Conservation (phyloP, 768 basidiomycete species). For the Leccinum olivaceopallidum region DNA sequence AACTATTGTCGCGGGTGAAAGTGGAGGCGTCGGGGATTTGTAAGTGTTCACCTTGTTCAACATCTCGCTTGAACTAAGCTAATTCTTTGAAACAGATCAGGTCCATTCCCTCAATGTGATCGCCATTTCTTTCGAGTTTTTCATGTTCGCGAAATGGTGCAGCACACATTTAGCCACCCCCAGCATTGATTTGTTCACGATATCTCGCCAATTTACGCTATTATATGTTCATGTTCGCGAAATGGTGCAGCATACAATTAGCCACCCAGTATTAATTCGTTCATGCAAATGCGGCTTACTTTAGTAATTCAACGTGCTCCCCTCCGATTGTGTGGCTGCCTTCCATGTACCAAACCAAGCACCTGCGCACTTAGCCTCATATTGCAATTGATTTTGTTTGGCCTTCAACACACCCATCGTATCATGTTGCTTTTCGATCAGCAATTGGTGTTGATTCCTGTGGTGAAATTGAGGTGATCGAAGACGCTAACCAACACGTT, state of each 20-base stretch:
- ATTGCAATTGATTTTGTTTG: background rate
- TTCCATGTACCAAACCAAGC: background rate
- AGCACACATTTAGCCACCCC: background rate
- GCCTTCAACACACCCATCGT: background rate
- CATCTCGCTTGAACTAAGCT: background rate
- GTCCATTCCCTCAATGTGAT: background rate
- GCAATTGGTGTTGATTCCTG: background rate
- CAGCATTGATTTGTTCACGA: background rate
- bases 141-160: background rate
- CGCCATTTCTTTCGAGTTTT: background rate
- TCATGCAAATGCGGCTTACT: background rate
- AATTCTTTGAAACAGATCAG: background rate
- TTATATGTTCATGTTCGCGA: background rate
- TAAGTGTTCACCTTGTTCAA: background rate
- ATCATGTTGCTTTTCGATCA: background rate
- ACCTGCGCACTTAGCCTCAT: background rate
- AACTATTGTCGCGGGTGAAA: conserved; percentile 1
- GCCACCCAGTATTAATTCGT: too few species aligned
- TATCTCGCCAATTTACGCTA: background rate
- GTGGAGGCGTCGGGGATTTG: background rate
- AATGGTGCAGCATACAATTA: background rate
- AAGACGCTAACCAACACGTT: background rate
- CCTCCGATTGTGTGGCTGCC: background rate
- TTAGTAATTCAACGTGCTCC: background rate
- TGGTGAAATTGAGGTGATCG: background rate